Evolutionary conservation across 495 filamentous ascomycete genomes (phyloP), one percentile per base, ranked within the genome.

Genomic region (Penicillium chermesinum): DNA sequence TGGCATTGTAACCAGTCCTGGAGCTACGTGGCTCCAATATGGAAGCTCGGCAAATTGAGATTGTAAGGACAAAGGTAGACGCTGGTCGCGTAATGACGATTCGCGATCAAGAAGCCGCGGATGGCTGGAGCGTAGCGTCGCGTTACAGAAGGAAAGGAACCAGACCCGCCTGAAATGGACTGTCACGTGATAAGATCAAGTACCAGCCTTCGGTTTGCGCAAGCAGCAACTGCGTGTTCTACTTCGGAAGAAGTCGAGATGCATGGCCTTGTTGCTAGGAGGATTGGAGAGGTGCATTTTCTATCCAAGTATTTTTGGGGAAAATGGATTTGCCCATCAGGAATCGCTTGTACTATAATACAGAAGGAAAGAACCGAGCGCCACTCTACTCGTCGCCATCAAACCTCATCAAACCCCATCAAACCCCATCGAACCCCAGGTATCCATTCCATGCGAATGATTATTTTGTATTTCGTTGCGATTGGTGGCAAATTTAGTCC

Each of bases 1-100:
- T 53, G 69, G 64, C 69, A 72, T 72, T 37, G 25, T 59, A 52
- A 55, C 53, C 41, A 40, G 40, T 22, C 37, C 17, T 36, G 37
- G 13, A 47, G 49, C 34, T 30, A 42, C 25, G 20, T 10, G 10
- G 38, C 16, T 30, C 38, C 25, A 14, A 21, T 19, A 46, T 30
- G 12, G 27, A 15, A 22, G 13, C 7, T 10, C 7, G 7, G 0
- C 6, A 3, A 17, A 41, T 3, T 30, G 22, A 35, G 8, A 33
- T 12, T 25, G 8, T n/a, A n/a, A n/a, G n/a, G n/a, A n/a, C n/a
- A n/a, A n/a, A n/a, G n/a, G 33, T 33, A 30, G 38, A 20, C 16
- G 43, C 18, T 38, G n/a, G 20, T 7, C 13, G 42, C 3, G 42
- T 8, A 22, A 7, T 8, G 19, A 10, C 25, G 4, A 10, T 4